A percentile compares a stretch with the other conserved stretches of the same genome.
Conservation (phyloP, 139 green algal genomes). For the Mychonastes homosphaera region DNA sequence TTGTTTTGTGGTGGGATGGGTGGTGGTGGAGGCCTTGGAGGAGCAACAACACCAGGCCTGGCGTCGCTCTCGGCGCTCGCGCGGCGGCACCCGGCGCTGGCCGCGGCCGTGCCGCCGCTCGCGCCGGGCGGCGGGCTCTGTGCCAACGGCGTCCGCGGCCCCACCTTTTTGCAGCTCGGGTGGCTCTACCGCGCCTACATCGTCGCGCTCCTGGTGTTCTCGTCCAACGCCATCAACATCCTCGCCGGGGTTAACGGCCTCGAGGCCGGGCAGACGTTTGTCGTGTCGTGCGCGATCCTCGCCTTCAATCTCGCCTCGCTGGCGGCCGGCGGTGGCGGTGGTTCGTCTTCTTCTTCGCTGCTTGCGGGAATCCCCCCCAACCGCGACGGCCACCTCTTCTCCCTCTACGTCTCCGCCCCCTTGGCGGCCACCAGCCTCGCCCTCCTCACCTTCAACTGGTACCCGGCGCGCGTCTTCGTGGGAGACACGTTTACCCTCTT, state of each 20-base stretch:
- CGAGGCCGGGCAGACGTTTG: conserved; percentile 88
- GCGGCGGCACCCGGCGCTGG: no score
- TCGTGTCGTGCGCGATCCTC: conserved; percentile 79
- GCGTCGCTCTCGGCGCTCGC: conserved; percentile 24
- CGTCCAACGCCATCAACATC: conserved; percentile 98
- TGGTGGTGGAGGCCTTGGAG: no score
- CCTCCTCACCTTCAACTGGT: conserved; percentile 89
- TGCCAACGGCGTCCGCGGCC: no score
- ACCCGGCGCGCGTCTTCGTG: conserved; percentile 77
- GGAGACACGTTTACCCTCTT: conserved; percentile 99
- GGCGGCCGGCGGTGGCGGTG: no score
- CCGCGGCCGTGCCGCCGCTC: no score
- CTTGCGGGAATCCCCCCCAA: conserved; percentile 11
- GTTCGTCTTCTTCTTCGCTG: no score
- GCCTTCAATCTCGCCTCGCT: conserved; percentile 67
- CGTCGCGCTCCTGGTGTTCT: conserved; percentile 88
- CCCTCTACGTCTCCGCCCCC: conserved; percentile 79
- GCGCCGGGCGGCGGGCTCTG: no score
- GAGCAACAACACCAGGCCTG: no score
- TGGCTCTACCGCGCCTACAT: conserved; percentile 92
- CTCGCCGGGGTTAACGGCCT: conserved; percentile 93
- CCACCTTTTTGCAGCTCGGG: conserved; percentile 66
- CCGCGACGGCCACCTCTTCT: conserved; percentile 90
- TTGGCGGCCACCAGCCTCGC: conserved; percentile 68
- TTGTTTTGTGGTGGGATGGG: no score